These are phyloP conservation scores for Castanospermum australe DNA, from an alignment of 306 rosid species.

Conservation along the genomic window DNA sequence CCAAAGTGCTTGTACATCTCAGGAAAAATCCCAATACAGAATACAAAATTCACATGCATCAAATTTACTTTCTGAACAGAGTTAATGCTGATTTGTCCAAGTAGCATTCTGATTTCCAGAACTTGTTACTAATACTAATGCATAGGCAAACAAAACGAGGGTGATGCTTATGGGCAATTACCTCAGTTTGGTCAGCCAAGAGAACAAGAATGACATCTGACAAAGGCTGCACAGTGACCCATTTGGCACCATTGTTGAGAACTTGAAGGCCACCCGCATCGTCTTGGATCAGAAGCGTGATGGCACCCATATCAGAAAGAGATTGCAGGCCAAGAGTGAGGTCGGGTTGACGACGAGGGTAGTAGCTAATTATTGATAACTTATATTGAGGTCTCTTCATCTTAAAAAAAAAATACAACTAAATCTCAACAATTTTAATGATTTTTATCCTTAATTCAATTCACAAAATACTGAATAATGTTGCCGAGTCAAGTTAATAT, in stretches of 20 bases:
- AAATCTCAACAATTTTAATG: too few species aligned
- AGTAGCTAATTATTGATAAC: constrained; percentile 64
- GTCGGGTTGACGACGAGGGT: constrained; percentile 71
- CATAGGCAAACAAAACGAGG: background rate
- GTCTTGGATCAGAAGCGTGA: constrained; percentile 62
- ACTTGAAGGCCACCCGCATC: constrained; percentile 69
- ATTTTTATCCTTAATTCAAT: too few species aligned
- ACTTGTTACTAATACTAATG: background rate
- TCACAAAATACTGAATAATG: too few species aligned
- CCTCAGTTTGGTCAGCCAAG: constrained; percentile 73
- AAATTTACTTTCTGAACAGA: background rate
- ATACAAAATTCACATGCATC: background rate
- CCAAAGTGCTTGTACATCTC: too few species aligned
- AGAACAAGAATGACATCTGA: constrained; percentile 59
- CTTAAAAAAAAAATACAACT: too few species aligned
- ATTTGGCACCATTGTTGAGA: constrained; percentile 37
- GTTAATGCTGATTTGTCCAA: background rate
- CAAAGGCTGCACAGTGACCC: constrained; percentile 51
- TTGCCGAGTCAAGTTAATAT: too few species aligned
- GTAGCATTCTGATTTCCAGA: background rate
- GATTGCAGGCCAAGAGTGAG: constrained; percentile 67
- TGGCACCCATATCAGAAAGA: constrained; percentile 65
- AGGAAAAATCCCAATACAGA: too few species aligned
- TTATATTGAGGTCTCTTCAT: too few species aligned
- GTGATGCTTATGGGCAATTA: constrained; percentile 10